A percentile compares a stretch with the other conserved stretches of the same genome.
These are phyloP conservation scores for Fragaria ananassa DNA, from an alignment of 306 rosid species.

Conservation along the genomic window DNA sequence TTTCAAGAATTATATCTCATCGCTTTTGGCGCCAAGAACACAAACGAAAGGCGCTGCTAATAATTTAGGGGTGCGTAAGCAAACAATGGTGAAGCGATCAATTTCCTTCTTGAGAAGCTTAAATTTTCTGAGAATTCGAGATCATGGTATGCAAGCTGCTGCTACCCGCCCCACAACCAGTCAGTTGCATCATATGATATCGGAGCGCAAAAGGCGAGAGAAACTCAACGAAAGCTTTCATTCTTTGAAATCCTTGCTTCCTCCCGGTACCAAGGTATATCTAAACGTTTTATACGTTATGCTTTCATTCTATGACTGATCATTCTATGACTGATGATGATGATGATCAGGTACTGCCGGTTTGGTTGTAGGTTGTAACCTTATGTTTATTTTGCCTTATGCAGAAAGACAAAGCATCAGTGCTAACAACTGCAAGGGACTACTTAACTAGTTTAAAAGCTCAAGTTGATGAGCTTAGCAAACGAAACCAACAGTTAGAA, in stretches of 20 bases:
- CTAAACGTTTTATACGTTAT: neutral
- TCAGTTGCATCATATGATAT: conserved; percentile 73
- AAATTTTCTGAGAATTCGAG: conserved; percentile 42
- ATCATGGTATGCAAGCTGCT: conserved; percentile 34
- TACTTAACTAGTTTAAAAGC: conserved; percentile 46
- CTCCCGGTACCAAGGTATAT: conserved; percentile 77
- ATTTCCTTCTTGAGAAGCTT: conserved; percentile 48
- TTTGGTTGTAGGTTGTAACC: conserved; percentile 2
- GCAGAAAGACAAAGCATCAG: conserved; percentile 84
- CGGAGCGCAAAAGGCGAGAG: conserved; percentile 82
- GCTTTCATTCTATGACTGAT: too few relatives aligned
- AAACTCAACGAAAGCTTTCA: conserved; percentile 77
- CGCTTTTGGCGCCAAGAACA: conserved; percentile 15
- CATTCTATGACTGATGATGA: neutral
- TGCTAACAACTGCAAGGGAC: conserved; percentile 67
- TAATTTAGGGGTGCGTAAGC: conserved; percentile 22
- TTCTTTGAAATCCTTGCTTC: conserved; percentile 65
- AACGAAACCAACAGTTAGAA: conserved; percentile 46
- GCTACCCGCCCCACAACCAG: conserved; percentile 42
- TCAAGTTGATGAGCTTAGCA: conserved; percentile 49
- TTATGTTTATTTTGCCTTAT: neutral
- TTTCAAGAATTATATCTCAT: conserved; percentile 42
- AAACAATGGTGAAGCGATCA: conserved; percentile 57
- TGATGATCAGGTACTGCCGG: neutral
- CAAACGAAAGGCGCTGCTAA: conserved; percentile 23